Percentiles rank a stretch among this genome's conserved stretches.
These are phyloP conservation scores for Carex parvula DNA, from an alignment of 176 grass and related monocot species.

Conservation along the genomic window DNA sequence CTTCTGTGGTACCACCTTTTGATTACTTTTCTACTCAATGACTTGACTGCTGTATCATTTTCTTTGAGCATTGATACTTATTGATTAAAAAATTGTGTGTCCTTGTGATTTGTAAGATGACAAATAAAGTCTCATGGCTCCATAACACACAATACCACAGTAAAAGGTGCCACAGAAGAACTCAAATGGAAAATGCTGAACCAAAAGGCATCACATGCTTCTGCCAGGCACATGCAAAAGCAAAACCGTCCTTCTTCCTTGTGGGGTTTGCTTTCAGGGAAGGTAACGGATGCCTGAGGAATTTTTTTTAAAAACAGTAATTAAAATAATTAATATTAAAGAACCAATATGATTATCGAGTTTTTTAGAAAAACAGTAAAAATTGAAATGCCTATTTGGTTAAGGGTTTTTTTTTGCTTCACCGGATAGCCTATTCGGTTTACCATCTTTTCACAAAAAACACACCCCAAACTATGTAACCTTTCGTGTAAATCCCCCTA, in stretches of 20 bases:
- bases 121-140: neutral
- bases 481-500: too few relatives aligned
- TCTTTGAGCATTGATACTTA: neutral
- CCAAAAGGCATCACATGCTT: conserved; percentile 14
- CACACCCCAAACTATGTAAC: too few relatives aligned
- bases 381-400: too few relatives aligned
- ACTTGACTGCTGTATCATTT: neutral
- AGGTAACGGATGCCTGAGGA: conserved; percentile 13
- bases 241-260: conserved; percentile 7
- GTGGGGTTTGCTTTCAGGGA: neutral
- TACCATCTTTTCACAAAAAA: too few relatives aligned
- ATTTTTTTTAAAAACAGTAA: too few relatives aligned
- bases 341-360: too few relatives aligned
- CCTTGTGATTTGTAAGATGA: too few relatives aligned
- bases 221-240: conserved; percentile 31
- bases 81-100: too few relatives aligned
- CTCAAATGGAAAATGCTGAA: neutral
- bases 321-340: too few relatives aligned
- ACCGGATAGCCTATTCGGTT: too few relatives aligned
- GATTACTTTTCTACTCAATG: neutral
- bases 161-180: neutral
- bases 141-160: neutral
- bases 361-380: too few relatives aligned
- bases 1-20: neutral
- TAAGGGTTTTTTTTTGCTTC: too few relatives aligned